Percentiles rank a stretch among this genome's conserved stretches.
These are phyloP conservation scores for Puccinellia tenuiflora DNA, from an alignment of 176 grass and related monocot species.

Conservation along the genomic window DNA sequence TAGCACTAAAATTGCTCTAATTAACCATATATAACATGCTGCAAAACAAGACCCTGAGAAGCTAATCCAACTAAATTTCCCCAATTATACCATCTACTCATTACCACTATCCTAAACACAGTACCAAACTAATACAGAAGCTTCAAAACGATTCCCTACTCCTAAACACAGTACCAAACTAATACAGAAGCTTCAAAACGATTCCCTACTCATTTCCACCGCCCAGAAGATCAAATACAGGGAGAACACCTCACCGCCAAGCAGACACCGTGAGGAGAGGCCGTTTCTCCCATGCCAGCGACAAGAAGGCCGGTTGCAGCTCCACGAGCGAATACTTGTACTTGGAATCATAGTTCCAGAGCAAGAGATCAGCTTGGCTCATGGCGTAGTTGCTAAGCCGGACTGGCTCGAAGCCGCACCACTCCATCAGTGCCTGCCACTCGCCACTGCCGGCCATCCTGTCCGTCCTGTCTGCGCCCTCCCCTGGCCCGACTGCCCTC, in stretches of 20 bases:
- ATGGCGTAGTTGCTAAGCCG: conserved; percentile 81
- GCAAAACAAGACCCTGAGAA: neutral
- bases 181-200: conserved; percentile 25
- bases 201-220: conserved; percentile 13
- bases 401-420: conserved; percentile 57
- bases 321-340: conserved; percentile 71
- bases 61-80: conserved; percentile 23
- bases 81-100: conserved; percentile 40
- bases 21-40: conserved; percentile 8
- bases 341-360: conserved; percentile 93
- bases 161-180: conserved; percentile 19
- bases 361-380: conserved; percentile 87
- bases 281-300: conserved; percentile 70
- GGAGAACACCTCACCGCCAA: conserved; percentile 58
- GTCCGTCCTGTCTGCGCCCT: conserved; percentile 47
- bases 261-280: conserved; percentile 84
- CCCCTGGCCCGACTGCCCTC: conserved; percentile 44
- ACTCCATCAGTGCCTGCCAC: conserved; percentile 70
- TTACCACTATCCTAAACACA: conserved; percentile 29
- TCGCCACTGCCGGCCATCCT: conserved; percentile 64
- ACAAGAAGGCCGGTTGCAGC: conserved; percentile 51
- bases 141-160: conserved; percentile 22
- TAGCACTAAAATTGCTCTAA: conserved; percentile 19
- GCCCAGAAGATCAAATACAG: neutral
- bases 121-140: conserved; percentile 19